Percentiles rank a stretch among this genome's conserved stretches.
Conservation (phyloP, 202 grass and related monocot genomes). For the Zizania palustris region DNA sequence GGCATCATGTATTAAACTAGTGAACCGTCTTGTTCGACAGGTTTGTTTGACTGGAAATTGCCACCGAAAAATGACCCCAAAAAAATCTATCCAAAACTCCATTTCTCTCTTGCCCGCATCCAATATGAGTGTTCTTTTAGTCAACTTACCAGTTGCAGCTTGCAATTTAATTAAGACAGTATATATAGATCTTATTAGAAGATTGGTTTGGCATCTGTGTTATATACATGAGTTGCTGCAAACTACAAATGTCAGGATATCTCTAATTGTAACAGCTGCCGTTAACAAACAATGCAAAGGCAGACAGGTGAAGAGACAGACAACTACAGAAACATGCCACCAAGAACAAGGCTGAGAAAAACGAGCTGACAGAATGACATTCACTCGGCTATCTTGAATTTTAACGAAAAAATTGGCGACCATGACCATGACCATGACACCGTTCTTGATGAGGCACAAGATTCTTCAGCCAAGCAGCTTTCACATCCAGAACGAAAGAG, state of each 20-base stretch:
- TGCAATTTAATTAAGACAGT: background rate
- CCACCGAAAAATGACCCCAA: background rate
- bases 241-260: background rate
- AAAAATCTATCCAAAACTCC: background rate
- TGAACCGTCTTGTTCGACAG: background rate
- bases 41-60: background rate
- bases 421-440: no score
- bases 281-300: background rate
- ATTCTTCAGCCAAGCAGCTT: background rate
- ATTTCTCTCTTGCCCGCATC: background rate
- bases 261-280: background rate
- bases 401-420: background rate
- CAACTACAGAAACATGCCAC: background rate
- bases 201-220: background rate
- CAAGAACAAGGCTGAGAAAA: background rate
- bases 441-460: background rate
- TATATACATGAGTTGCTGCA: background rate
- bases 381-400: background rate
- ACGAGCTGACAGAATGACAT: background rate
- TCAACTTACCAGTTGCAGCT: background rate
- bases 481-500: background rate
- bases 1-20: constrained; percentile 4
- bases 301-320: background rate
- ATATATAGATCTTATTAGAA: background rate
- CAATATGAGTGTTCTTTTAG: background rate